Evolutionary conservation across 1,284 basidiomycete species (phyloP).

Genomic region (Lentinula novae-zelandiae): DNA sequence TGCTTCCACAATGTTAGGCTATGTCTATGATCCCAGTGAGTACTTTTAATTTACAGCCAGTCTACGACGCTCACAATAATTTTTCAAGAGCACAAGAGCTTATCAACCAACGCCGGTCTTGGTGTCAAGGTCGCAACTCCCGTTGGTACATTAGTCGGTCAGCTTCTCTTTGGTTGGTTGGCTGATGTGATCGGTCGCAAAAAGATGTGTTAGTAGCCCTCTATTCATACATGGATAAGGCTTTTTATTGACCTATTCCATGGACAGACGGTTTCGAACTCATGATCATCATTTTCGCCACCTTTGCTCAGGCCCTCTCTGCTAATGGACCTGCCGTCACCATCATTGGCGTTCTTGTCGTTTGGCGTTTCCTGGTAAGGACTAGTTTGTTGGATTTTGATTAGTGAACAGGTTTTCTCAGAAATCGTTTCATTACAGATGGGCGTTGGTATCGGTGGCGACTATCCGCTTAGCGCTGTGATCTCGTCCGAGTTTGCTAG

Average conservation of each 20-base stretch:
- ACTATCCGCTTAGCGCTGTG: slow-evolving; percentile 63
- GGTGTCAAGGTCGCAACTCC: slow-evolving; percentile 63
- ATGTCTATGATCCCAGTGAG: slow-evolving; percentile 63
- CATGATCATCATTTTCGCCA: slow-evolving; percentile 65
- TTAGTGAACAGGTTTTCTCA: no score
- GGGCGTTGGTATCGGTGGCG: slow-evolving; percentile 73
- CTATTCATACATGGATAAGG: background rate
- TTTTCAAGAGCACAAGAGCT: slow-evolving; percentile 25
- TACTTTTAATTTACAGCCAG: background rate
- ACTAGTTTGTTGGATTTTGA: slow-evolving; percentile 17
- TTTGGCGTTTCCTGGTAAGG: slow-evolving; percentile 63
- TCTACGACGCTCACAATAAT: slow-evolving; percentile 24
- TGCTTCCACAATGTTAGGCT: slow-evolving; percentile 68
- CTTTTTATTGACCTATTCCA: background rate
- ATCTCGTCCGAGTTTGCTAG: slow-evolving; percentile 78
- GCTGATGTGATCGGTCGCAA: slow-evolving; percentile 73
- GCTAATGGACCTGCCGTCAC: slow-evolving; percentile 57
- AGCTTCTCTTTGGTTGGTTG: slow-evolving; percentile 69
- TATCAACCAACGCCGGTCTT: slow-evolving; percentile 55
- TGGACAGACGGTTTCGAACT: slow-evolving; percentile 65
- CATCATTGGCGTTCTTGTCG: slow-evolving; percentile 70
- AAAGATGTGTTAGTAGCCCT: slow-evolving; percentile 54
- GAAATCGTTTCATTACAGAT: slow-evolving; percentile 29
- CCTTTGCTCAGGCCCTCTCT: slow-evolving; percentile 58
- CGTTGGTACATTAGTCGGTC: slow-evolving; percentile 46